Base-by-base conservation (phyloP, 2,329 filamentous ascomycete genomes). In the Ceratocystis lukuohia region DNA sequence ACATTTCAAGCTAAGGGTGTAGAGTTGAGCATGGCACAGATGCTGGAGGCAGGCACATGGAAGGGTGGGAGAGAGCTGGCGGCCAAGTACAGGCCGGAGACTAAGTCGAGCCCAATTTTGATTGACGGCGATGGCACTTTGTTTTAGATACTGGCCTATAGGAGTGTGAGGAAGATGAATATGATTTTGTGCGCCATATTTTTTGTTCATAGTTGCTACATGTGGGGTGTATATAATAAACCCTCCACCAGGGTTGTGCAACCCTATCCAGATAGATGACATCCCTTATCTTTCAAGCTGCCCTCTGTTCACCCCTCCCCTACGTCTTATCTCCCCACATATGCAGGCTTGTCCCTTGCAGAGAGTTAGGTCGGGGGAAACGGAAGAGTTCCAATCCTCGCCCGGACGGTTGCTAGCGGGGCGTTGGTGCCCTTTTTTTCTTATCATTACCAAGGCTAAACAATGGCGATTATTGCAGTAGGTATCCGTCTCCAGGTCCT, bases 21-120 rank as follows among this genome's bases (percentile, higher is more conserved):
- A 3, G 68, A 73, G 41, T 65, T 83, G 64, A 78, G 71, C 50
- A 74, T 83, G 72, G 76, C 80, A 0, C 81, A 83, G 71, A 72
- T 82, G 69, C 70, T 83, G 1, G 80, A 83, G 66, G 80, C 80
- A 4, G 81, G 80, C 0, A 79, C 78, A 1, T 83, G 80, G 80
- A 83, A 83, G 69, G 88, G 87, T 70, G 89, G 89, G 66, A 82
- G 89, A 74, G 89, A 93, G 77, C 80, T 93, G 71, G 89, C 89
- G 62, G 89, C 91, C 73, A 85, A 91, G 66, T 86, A 83, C 57
- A 80, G 89, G 67, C 89, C 89, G 17, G 87, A 89, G 71, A 93
- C 89, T 12, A 90, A 88, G 76, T 88, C 89, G 70, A 89, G 89
- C 65, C 89, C 89, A 12, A 92, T 94, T 73, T 85, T 91, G 79